Evolutionary conservation across 441 rosid genomes (phyloP), one percentile per base, ranked within the genome.

Genomic region (Melastoma candidum): DNA sequence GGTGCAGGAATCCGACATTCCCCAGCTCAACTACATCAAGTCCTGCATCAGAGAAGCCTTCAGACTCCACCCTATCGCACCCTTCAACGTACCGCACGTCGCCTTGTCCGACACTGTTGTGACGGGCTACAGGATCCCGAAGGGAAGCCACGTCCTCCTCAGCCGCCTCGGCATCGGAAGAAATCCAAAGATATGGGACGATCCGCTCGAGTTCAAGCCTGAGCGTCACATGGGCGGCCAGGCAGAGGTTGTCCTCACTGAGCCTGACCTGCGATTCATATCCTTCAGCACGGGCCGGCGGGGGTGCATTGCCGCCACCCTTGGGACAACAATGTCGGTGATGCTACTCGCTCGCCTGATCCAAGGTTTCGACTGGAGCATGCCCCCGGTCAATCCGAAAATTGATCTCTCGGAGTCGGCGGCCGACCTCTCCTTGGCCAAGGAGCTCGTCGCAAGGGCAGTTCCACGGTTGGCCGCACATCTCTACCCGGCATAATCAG

Each of bases 341-440:
- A 49, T 49, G 53, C 53, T 49, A 1, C 39, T 49, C 13, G 53
- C 53, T 17, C 26, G 53, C 36, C 39, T 49, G 12, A 49, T 49
- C 39, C 53, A 49, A 49, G 53, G 53, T 22, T 49, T 49, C 26
- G n/a, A 32, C 26, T 49, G 52, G 52, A 49, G 52, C n/a, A 49
- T n/a, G 26, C 52, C 52, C 12, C 26, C 52, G n/a, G n/a, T 11
- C 26, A 22, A 22, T 26, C 12, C 52, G 7, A 49, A 32, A 26
- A 49, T 49, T 32, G 26, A 1, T 32, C 52, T 49, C 12, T 17
- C 22, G 22, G 22, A 17, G 22, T 17, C 22, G 22, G 1, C 22
- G 22, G 22, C 1, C 22, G 22, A 32, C 26, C 32, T 49, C 4
- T 49, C 26, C 14, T 39, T 49, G 3, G 14, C 53, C 10, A 17